Evolutionary conservation across 331 rosid genomes (phyloP), one percentile per base, ranked within the genome.

Genomic region (Acacia pycnantha): DNA sequence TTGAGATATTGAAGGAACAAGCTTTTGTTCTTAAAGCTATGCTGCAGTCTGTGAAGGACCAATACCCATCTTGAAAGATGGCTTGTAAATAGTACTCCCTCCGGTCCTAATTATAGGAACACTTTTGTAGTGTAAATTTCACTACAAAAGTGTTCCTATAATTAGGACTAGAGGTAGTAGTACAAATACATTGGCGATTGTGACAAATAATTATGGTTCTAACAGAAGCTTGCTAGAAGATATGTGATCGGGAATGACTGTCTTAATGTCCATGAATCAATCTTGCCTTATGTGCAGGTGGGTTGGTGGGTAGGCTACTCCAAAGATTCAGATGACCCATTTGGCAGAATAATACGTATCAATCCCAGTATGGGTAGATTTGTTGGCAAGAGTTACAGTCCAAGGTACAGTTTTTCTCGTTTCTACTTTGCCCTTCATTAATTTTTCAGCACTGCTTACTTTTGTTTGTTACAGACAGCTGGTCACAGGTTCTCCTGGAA

Each of bases 251-350:
- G 46, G 77, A 83, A 76, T 58, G 21, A 29, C 33, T 3, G 50
- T 65, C 71, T 16, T 65, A 16, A 65, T 21, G 58, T 51, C 53
- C 56, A 35, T 67, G 80, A 56, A 86, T 76, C 66, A 54, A 22
- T 86, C 78, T 72, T 74, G 58, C 66, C 61, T 69, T 53, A 73
- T 79, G 56, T 86, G 80, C 93, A 96, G 99, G 97, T 96, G 47
- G 99, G 99, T 69, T 96, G 99, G 98, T 96, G 98, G 98, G 98
- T 94, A 24, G 99, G 99, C 77, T 94, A 86, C 92, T 89, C 99
- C 43, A 89, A 92, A 88, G 91, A 87, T 75, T 87, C 95, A 29
- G 97, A 89, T 21, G 91, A 94, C 78, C 99, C 99, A 40, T 94
- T 92, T 84, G 99, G 98, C 62, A 88, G 97, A 84, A 78, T 96